Base-by-base conservation (phyloP, 1,284 basidiomycete genomes). In the Moesziomyces globuligerus region DNA sequence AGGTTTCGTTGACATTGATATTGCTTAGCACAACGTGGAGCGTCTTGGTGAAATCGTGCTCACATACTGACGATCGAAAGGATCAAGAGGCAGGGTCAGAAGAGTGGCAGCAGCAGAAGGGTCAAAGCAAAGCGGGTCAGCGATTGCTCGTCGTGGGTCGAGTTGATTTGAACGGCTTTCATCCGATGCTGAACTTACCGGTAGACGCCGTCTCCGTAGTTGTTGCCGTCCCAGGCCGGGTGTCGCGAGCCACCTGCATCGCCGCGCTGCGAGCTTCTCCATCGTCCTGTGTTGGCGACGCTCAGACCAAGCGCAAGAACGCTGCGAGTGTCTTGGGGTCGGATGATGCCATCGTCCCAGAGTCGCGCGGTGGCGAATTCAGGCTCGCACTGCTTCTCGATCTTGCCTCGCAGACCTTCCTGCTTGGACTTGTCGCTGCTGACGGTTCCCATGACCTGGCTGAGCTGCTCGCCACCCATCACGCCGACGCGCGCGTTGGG, bases 281-380 rank as follows among this genome's bases (percentile, higher is more conserved):
- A 77, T 54, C 74, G 72, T 54, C 36, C 55, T 73, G 82, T 39
- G 79, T 74, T 60, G 52, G 90, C 88, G 17, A 96, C 85, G 18
- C 89, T 90, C 24, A 97, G 86, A 10, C 89, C 91, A 3, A 97
- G 86, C 4, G 93, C 93, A 43, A 96, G 87, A 0, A 91, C 89
- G 83, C 93, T 90, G 45, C 94, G 86, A 0, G 94, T 97, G 80
- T 97, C 93, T n/a, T 87, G 88, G 3, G 94, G 94, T 71, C 88
- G 88, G 82, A 97, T 94, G 69, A 97, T 91, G 1, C 94, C 94
- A 81, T 97, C 94, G 81, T 96, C 94, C 93, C 92, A 96, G 48
- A 97, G 84, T 25, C 93, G 87, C 11, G 94, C 92, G 1, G 90
- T 91, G 3, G 92, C 92, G 83, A 94, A 96, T 25, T 91, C 83